Conservation (phyloP, 2,329 filamentous ascomycete genomes). For the Aspergillus ochraceus region DNA sequence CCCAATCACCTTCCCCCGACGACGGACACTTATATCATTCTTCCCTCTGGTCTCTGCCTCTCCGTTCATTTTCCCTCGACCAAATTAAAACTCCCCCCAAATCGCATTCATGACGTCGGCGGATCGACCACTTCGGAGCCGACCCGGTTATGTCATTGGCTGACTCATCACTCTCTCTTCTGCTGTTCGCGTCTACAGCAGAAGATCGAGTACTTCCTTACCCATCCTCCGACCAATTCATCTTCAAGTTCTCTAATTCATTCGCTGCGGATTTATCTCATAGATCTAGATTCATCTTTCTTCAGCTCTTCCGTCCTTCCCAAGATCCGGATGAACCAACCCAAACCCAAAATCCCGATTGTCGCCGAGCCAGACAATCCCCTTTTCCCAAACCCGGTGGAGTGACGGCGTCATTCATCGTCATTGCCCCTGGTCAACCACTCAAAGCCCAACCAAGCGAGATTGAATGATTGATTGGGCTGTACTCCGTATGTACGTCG, state of each 20-base stretch:
- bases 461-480: not conserved
- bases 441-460: not conserved
- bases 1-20: no score
- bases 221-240: no score
- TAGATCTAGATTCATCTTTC: not conserved
- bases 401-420: not conserved
- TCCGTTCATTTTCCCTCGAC: no score
- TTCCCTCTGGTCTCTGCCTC: not conserved
- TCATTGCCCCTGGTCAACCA: not conserved
- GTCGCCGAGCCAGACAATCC: not conserved
- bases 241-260: no score
- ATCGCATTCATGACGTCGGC: conserved; percentile 5
- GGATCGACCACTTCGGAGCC: conserved; percentile 1
- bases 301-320: not conserved
- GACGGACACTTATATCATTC: not conserved
- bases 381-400: not conserved
- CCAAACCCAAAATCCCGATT: not conserved
- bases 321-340: no score
- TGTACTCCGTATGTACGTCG: not conserved
- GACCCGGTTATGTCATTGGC: not conserved
- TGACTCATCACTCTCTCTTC: not conserved
- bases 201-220: not conserved
- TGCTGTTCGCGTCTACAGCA: not conserved
- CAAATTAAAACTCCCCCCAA: no score
- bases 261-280: no score